A percentile compares a stretch with the other conserved stretches of the same genome.
phyloP scores from a whole-genome alignment of 352 stramenopile species.

The Blastocystis sp. region DNA sequence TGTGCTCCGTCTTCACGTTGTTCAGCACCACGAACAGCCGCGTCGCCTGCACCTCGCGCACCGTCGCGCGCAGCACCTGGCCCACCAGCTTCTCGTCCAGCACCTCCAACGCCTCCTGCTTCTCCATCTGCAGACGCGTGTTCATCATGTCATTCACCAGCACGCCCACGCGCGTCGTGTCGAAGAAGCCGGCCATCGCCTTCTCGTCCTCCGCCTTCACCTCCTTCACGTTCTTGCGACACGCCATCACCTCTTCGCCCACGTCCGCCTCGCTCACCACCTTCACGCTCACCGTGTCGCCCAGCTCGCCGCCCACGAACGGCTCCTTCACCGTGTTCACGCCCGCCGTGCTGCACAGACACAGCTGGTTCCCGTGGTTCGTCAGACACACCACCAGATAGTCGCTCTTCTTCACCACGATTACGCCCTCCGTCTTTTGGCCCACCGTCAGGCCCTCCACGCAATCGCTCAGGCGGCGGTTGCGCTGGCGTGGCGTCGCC shows the following conservation, averaged over 20 bases:
- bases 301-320: background rate
- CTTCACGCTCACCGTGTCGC: background rate
- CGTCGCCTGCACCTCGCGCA: background rate
- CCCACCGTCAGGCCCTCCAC: background rate
- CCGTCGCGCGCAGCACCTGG: background rate
- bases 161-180: background rate
- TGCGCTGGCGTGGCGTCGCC: background rate
- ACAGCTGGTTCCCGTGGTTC: slow-evolving; percentile 26
- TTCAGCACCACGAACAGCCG: background rate
- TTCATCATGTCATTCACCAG: background rate
- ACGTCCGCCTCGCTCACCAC: slow-evolving; percentile 8
- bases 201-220: background rate
- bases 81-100: slow-evolving; percentile 32
- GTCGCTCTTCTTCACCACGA: slow-evolving; percentile 35
- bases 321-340: slow-evolving; percentile 24
- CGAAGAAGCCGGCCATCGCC: slow-evolving; percentile 33
- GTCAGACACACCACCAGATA: slow-evolving; percentile 31
- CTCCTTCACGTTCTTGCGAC: slow-evolving; percentile 26
- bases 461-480: slow-evolving; percentile 2
- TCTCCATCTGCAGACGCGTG: too few species aligned
- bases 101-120: background rate
- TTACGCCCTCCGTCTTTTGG: background rate
- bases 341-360: background rate
- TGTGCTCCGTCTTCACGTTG: background rate
- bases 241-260: background rate